Conservation (phyloP, 2,329 filamentous ascomycete genomes). For the Colletotrichum orchidophilum region DNA sequence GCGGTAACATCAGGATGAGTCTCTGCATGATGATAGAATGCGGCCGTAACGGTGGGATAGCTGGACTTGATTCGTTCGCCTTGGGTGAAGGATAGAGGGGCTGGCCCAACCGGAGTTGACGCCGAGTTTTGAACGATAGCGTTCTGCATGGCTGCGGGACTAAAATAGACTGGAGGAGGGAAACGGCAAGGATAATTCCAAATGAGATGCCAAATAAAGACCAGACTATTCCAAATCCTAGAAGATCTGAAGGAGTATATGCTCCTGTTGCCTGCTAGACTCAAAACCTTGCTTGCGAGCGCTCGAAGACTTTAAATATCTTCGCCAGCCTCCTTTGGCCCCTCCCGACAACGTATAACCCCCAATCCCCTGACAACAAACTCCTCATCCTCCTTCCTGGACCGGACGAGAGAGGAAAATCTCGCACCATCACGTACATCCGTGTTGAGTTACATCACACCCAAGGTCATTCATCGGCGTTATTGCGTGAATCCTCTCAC, state of each 20-base stretch:
- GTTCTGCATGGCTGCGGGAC: slow-evolving; percentile 23
- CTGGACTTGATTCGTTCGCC: slow-evolving; percentile 15
- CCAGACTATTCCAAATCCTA: slow-evolving; percentile 23
- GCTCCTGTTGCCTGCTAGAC: slow-evolving; percentile 20
- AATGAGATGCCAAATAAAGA: slow-evolving; percentile 18
- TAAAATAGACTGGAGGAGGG: slow-evolving; percentile 23
- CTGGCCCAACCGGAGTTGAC: slow-evolving; percentile 21
- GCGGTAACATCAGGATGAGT: slow-evolving; percentile 49
- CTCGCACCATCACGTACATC: slow-evolving; percentile 6
- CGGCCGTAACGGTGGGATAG: slow-evolving; percentile 31
- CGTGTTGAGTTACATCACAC: slow-evolving; percentile 29
- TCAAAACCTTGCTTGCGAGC: not conserved
- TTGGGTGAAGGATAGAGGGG: slow-evolving; percentile 14
- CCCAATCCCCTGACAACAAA: not conserved
- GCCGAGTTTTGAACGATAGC: slow-evolving; percentile 1
- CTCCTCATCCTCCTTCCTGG: not conserved
- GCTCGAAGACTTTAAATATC: slow-evolving; percentile 25
- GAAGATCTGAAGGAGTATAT: slow-evolving; percentile 11
- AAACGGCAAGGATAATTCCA: slow-evolving; percentile 19
- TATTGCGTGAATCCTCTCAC: slow-evolving; percentile 1
- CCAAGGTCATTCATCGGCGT: not conserved
- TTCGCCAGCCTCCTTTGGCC: not conserved
- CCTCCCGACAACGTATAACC: not conserved
- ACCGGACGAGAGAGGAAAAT: slow-evolving; percentile 10
- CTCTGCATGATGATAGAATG: slow-evolving; percentile 40